Conservation (phyloP, 2,329 filamentous ascomycete genomes). For the Lachnellula hyalina region DNA sequence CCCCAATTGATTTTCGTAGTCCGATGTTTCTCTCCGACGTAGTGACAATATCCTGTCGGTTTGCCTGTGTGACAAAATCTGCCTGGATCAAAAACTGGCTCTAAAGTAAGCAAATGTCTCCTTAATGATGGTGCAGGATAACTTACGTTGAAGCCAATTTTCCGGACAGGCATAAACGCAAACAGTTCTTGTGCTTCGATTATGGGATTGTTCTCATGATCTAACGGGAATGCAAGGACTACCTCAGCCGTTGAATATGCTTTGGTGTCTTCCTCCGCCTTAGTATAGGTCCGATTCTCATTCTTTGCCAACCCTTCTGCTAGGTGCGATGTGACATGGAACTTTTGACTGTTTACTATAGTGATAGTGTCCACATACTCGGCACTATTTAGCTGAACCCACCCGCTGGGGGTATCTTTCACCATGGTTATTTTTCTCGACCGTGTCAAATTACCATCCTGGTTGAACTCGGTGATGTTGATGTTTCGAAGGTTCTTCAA, state of each 20-base stretch:
- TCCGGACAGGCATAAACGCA: conserved; percentile 12
- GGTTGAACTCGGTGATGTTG: background rate
- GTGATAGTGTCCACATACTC: background rate
- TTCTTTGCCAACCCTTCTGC: conserved; percentile 1
- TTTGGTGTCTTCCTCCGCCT: conserved; percentile 7
- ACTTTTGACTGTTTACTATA: background rate
- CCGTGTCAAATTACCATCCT: background rate
- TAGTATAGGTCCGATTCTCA: conserved; percentile 1
- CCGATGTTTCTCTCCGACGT: conserved; percentile 36
- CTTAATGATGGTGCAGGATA: conserved; percentile 22
- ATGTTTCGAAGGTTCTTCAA: conserved; percentile 5
- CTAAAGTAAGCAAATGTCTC: too few relatives aligned
- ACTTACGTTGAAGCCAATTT: conserved; percentile 7
- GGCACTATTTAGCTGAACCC: background rate
- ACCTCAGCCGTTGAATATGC: conserved; percentile 4
- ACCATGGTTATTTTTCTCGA: background rate
- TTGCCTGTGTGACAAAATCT: conserved; percentile 44
- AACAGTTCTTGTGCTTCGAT: conserved; percentile 7
- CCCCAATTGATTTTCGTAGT: conserved; percentile 34
- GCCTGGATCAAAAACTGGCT: conserved; percentile 43
- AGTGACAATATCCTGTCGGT: conserved; percentile 37
- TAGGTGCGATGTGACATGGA: background rate
- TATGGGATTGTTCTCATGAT: background rate
- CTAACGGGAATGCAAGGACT: conserved; percentile 20
- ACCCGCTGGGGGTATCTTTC: background rate